These are phyloP conservation scores for Blastobotrys persicus DNA, from an alignment of 1,139 yeast species.

Conservation along the genomic window DNA sequence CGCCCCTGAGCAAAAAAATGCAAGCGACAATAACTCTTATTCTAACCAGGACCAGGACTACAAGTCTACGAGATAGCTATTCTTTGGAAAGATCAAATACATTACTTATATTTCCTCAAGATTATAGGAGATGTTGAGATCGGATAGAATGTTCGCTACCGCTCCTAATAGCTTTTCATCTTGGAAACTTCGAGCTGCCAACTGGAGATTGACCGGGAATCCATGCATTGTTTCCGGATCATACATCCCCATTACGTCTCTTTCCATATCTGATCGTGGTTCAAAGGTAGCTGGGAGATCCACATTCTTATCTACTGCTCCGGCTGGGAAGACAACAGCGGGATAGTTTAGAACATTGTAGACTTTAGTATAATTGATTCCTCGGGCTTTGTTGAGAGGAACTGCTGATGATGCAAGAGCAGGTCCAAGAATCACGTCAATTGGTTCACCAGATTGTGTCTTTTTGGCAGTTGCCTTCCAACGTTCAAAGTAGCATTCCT, in stretches of 20 bases:
- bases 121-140: neutral
- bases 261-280: slow-evolving; percentile 5
- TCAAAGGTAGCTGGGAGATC: slow-evolving; percentile 9
- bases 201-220: slow-evolving; percentile 8
- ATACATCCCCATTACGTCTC: slow-evolving; percentile 22
- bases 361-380: slow-evolving; percentile 63
- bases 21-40: neutral
- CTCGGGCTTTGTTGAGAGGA: slow-evolving; percentile 57
- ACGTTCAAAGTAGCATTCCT: slow-evolving; percentile 13
- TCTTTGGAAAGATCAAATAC: no score
- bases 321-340: slow-evolving; percentile 48
- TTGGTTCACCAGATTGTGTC: slow-evolving; percentile 24
- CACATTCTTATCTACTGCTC: slow-evolving; percentile 38
- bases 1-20: no score
- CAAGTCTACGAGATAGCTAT: no score
- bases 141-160: slow-evolving; percentile 5
- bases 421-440: slow-evolving; percentile 43
- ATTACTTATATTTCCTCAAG: neutral
- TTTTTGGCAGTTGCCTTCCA: slow-evolving; percentile 14
- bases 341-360: slow-evolving; percentile 50
- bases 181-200: slow-evolving; percentile 9
- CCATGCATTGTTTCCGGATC: slow-evolving; percentile 11
- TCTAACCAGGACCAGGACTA: no score
- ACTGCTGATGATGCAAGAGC: slow-evolving; percentile 70
- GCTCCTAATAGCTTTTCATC: slow-evolving; percentile 11